Evolutionary conservation across 805 yeast genomes (phyloP), one percentile per base, ranked within the genome.

Genomic region (Ogataea corticis): DNA sequence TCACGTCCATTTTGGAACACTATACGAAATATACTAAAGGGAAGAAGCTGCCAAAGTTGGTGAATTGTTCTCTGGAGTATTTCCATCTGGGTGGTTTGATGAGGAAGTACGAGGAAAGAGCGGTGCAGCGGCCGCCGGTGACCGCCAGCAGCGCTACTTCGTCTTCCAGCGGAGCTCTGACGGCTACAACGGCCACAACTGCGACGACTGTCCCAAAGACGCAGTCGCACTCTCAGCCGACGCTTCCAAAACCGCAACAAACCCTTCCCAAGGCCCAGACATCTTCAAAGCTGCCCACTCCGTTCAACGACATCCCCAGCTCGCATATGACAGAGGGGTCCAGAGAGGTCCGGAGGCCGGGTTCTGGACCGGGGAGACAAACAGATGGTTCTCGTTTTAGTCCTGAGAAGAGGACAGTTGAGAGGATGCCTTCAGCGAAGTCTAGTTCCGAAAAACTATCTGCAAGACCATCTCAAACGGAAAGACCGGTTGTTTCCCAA

Each of bases 21-120:
- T 83, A 69, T 56, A 71, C 76, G 50, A 77, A 76, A 52, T 79
- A 79, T 45, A 79, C 79, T 17, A 72, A 72, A 35, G 85, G 85
- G 0, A 69, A 70, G 29, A 54, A 45, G 14, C 63, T 78, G 4
- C 88, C 88, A 0, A 67, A 68, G 25, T 54, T 81, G 54, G 62
- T 75, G 3, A 76, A 79, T 48, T 79, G 84, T 73, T 54, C 63
- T 0, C 41, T 63, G 1, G 61, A 56, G 2, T 63, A 83, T 31
- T 63, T 64, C 40, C 67, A 63, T 46, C 49, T 63, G n/a, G 54
- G 49, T n/a, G 50, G 49, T 6, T 15, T 61, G 12, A 38, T 48
- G 50, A 46, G 35, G 32, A 48, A 51, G 33, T 48, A 45, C 16
- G 12, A 15, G 4, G 33, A 23, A 16, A 14, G 9, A 3, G 33